Percentiles rank a stretch among this genome's conserved stretches.
Evolutionary conservation across 768 basidiomycete species (phyloP).

Genomic region (Lactarius hatsudake): DNA sequence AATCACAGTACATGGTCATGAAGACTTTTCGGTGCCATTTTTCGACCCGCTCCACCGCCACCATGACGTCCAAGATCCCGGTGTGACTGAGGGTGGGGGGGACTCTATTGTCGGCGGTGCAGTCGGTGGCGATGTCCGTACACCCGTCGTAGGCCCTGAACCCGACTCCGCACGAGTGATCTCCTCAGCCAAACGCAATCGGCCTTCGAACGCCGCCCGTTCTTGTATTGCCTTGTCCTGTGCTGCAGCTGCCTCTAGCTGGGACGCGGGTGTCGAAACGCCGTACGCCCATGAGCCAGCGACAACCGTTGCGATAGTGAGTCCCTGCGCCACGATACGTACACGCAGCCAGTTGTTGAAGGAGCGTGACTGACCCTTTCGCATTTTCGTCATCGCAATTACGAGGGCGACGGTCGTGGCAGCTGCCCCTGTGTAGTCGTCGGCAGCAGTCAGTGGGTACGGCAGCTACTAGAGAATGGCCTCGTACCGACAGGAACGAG

Average conservation of each 20-base stretch:
- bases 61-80: slow-evolving; percentile 5
- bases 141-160: not conserved
- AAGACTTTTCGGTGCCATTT: not conserved
- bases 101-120: not conserved
- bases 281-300: slow-evolving; percentile 38
- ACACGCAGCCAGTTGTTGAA: slow-evolving; percentile 78
- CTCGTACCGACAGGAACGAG: slow-evolving; percentile 71
- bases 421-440: slow-evolving; percentile 50
- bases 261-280: slow-evolving; percentile 31
- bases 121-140: not conserved
- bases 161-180: slow-evolving; percentile 40
- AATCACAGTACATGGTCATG: not conserved
- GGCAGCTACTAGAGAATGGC: not conserved
- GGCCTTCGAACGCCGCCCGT: slow-evolving; percentile 55
- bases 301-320: slow-evolving; percentile 66
- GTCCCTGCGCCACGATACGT: slow-evolving; percentile 71
- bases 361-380: slow-evolving; percentile 56
- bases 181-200: slow-evolving; percentile 56
- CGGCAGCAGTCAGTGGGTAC: not conserved
- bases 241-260: slow-evolving; percentile 30
- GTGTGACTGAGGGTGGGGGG: not conserved
- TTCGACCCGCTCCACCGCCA: not conserved
- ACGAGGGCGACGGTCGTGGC: slow-evolving; percentile 63
- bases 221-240: slow-evolving; percentile 41
- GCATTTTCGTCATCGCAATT: slow-evolving; percentile 64